Evolutionary conservation across 805 yeast genomes (phyloP).

Genomic region (Yamadazyma sp.): DNA sequence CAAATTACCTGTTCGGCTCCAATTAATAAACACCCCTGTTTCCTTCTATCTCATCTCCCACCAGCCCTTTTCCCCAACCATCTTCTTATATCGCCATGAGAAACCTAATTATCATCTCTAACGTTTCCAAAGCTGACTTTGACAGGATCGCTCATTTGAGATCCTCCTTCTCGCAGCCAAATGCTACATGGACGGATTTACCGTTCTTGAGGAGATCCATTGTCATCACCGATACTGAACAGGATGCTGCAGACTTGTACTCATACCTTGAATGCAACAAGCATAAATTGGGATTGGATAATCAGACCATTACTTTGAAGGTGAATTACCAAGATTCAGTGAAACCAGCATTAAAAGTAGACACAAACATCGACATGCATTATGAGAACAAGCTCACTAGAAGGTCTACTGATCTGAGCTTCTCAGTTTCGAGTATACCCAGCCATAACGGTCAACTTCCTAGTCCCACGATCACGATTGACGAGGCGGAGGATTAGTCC

Average conservation of each 20-base stretch:
- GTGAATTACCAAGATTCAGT: constrained; percentile 11
- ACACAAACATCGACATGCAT: constrained; percentile 9
- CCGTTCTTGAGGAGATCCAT: constrained; percentile 36
- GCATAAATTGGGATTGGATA: constrained; percentile 10
- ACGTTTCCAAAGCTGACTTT: constrained; percentile 33
- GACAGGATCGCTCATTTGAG: constrained; percentile 20
- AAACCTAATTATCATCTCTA: constrained; percentile 38
- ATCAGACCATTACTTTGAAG: constrained; percentile 11
- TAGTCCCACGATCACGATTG: constrained; percentile 14
- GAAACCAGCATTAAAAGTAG: constrained; percentile 11
- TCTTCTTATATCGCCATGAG: constrained; percentile 14
- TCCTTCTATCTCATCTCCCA: neutral
- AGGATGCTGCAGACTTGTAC: constrained; percentile 24
- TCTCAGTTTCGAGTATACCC: neutral
- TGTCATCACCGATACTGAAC: constrained; percentile 31
- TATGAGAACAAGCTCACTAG: constrained; percentile 6
- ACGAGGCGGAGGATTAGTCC: no score
- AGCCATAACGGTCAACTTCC: constrained; percentile 9
- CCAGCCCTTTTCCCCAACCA: neutral
- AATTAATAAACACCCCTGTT: neutral
- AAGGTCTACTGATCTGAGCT: neutral
- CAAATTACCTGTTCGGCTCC: no score
- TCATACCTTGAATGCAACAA: constrained; percentile 19
- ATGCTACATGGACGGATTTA: constrained; percentile 34
- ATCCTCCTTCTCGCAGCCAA: neutral